These are phyloP conservation scores for Neonectria coccinea DNA, from an alignment of 2,329 filamentous ascomycete species.

Conservation along the genomic window DNA sequence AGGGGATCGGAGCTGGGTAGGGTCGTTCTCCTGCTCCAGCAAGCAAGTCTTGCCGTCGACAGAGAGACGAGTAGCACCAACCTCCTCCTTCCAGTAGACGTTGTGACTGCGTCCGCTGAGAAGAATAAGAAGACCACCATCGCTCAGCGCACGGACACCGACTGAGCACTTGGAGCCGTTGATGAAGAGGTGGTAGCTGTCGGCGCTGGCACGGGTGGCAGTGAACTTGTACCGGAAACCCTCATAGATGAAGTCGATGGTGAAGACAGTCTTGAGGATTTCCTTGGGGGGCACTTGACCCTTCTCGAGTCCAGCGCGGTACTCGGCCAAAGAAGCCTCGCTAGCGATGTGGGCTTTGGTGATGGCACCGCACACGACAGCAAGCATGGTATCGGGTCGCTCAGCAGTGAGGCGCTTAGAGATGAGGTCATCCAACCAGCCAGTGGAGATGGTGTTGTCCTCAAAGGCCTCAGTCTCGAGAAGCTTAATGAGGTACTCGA, in stretches of 20 bases:
- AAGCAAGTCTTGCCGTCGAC: slow-evolving; percentile 98
- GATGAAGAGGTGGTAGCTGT: slow-evolving; percentile 98
- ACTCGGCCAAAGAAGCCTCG: slow-evolving; percentile 88
- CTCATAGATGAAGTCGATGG: slow-evolving; percentile 98
- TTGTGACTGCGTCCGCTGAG: slow-evolving; percentile 95
- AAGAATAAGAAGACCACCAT: slow-evolving; percentile 92
- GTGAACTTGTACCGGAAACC: slow-evolving; percentile 98
- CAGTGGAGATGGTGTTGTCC: slow-evolving; percentile 98
- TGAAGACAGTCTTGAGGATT: slow-evolving; percentile 96
- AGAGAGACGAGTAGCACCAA: slow-evolving; percentile 92
- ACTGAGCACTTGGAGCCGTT: slow-evolving; percentile 97
- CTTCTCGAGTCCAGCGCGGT: slow-evolving; percentile 90
- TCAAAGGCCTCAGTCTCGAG: slow-evolving; percentile 98
- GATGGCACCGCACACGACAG: slow-evolving; percentile 94
- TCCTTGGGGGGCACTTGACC: slow-evolving; percentile 98
- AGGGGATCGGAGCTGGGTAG: slow-evolving; percentile 93
- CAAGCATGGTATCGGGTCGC: slow-evolving; percentile 90
- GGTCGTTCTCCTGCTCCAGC: slow-evolving; percentile 98
- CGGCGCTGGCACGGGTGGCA: slow-evolving; percentile 87
- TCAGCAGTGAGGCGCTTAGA: slow-evolving; percentile 97
- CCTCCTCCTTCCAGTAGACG: slow-evolving; percentile 99
- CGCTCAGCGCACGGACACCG: slow-evolving; percentile 90
- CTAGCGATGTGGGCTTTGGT: slow-evolving; percentile 96
- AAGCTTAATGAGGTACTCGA: slow-evolving; percentile 98
- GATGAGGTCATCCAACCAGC: slow-evolving; percentile 98